Conservation (phyloP, 768 basidiomycete genomes). For the Crepidotus variabilis region DNA sequence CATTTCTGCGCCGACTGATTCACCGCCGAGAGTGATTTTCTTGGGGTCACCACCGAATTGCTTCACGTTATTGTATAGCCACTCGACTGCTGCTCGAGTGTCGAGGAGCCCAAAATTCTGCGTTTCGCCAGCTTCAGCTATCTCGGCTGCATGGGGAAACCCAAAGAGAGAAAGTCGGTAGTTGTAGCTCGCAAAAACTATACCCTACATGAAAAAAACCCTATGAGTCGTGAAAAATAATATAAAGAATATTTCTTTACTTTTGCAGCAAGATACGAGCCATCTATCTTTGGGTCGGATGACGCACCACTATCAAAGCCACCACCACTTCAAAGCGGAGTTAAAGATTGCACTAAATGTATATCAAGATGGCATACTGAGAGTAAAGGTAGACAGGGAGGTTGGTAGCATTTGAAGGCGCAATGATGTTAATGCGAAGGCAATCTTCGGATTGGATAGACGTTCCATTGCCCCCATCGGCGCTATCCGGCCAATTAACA, state of each 20-base stretch:
- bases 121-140: slow-evolving; percentile 27
- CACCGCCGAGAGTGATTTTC: slow-evolving; percentile 42
- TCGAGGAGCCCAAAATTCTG: slow-evolving; percentile 51
- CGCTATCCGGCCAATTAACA: slow-evolving; percentile 12
- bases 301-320: slow-evolving; percentile 33
- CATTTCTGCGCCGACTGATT: slow-evolving; percentile 33
- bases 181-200: slow-evolving; percentile 31
- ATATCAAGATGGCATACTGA: slow-evolving; percentile 15
- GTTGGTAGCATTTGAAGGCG: slow-evolving; percentile 29
- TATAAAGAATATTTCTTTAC: slow-evolving; percentile 8
- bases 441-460: slow-evolving; percentile 37
- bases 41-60: slow-evolving; percentile 41
- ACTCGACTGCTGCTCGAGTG: slow-evolving; percentile 40
- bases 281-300: slow-evolving; percentile 32
- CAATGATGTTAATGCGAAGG: slow-evolving; percentile 38
- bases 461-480: slow-evolving; percentile 28
- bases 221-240: neutral
- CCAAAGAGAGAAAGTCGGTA: slow-evolving; percentile 34
- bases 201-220: slow-evolving; percentile 16
- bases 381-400: slow-evolving; percentile 27
- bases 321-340: slow-evolving; percentile 22
- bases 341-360: neutral
- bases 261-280: slow-evolving; percentile 26
- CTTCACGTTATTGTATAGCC: slow-evolving; percentile 38
- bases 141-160: slow-evolving; percentile 36